phyloP scores from a whole-genome alignment of 2,329 filamentous ascomycete species.

The Fusarium sp. region DNA sequence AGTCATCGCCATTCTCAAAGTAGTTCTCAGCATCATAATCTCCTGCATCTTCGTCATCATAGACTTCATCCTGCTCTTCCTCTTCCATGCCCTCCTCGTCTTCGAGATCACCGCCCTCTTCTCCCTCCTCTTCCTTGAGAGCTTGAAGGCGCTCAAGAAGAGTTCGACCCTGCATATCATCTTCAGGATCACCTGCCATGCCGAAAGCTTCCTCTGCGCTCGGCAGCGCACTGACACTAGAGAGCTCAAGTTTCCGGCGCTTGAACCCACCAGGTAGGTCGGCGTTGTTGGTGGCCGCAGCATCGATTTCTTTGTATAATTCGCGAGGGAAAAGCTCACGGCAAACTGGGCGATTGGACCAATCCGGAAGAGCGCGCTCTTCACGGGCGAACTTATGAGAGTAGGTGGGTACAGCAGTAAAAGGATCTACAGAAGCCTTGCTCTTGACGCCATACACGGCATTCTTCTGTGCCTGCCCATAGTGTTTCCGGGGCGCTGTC shows the following conservation, averaged over 20 bases:
- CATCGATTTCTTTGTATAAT: conserved; percentile 66
- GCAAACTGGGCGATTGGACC: conserved; percentile 62
- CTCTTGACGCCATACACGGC: conserved; percentile 66
- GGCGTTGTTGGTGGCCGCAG: conserved; percentile 48
- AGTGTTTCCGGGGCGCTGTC: conserved; percentile 56
- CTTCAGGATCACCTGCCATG: conserved; percentile 45
- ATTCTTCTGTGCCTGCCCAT: conserved; percentile 70
- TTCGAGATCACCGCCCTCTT: conserved; percentile 61
- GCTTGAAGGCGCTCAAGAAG: conserved; percentile 60
- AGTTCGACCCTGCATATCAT: conserved; percentile 50
- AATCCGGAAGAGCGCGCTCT: conserved; percentile 66
- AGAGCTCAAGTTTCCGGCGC: conserved; percentile 59
- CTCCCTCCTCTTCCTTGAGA: conserved; percentile 62
- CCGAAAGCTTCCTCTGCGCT: conserved; percentile 65
- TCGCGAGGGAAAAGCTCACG: conserved; percentile 67
- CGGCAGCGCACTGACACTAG: conserved; percentile 60
- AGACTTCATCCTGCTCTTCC: conserved; percentile 62
- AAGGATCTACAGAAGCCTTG: conserved; percentile 68
- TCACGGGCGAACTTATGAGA: conserved; percentile 65
- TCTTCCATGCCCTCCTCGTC: conserved; percentile 62
- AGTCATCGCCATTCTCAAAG: conserved; percentile 69
- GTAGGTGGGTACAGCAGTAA: conserved; percentile 69
- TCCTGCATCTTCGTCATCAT: conserved; percentile 69
- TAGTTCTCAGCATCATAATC: conserved; percentile 72
- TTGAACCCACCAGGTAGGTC: conserved; percentile 53